phyloP scores from a whole-genome alignment of 2,329 filamentous ascomycete species.

The Hymenoscyphus albidus region DNA sequence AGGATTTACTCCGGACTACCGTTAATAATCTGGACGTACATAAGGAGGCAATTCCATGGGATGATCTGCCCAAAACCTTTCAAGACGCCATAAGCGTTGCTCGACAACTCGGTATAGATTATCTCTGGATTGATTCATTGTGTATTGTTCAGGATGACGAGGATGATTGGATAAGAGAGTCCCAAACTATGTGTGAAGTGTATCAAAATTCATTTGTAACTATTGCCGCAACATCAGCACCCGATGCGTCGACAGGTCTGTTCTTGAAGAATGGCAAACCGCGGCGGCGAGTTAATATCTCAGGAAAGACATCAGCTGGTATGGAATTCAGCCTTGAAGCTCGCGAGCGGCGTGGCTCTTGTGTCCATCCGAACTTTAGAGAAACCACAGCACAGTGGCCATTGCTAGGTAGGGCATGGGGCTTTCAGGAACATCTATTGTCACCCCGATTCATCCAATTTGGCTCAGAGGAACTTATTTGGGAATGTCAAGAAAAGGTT shows the following conservation, averaged over 20 bases:
- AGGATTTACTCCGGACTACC: too few relatives aligned
- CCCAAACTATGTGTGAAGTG: background rate
- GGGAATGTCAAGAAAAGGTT: background rate
- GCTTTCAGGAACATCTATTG: background rate
- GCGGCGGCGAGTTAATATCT: too few relatives aligned
- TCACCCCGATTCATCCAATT: background rate
- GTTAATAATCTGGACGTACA: too few relatives aligned
- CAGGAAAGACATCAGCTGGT: too few relatives aligned
- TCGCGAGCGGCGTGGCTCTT: too few relatives aligned
- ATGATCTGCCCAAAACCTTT: background rate
- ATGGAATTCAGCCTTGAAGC: too few relatives aligned
- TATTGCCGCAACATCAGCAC: background rate
- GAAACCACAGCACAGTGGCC: background rate
- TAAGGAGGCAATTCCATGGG: background rate
- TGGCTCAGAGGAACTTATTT: background rate
- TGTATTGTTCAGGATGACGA: background rate
- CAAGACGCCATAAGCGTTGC: background rate
- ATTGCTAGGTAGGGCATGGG: background rate
- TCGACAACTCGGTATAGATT: background rate
- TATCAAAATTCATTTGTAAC: background rate
- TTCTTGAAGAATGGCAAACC: too few relatives aligned
- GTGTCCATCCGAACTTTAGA: too few relatives aligned
- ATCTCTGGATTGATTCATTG: background rate
- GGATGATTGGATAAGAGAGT: slow-evolving; percentile 1
- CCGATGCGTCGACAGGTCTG: too few relatives aligned